A percentile compares a stretch with the other conserved stretches of the same genome.
phyloP scores from a whole-genome alignment of 2,329 filamentous ascomycete genomes.

The Fusarium sp. region DNA sequence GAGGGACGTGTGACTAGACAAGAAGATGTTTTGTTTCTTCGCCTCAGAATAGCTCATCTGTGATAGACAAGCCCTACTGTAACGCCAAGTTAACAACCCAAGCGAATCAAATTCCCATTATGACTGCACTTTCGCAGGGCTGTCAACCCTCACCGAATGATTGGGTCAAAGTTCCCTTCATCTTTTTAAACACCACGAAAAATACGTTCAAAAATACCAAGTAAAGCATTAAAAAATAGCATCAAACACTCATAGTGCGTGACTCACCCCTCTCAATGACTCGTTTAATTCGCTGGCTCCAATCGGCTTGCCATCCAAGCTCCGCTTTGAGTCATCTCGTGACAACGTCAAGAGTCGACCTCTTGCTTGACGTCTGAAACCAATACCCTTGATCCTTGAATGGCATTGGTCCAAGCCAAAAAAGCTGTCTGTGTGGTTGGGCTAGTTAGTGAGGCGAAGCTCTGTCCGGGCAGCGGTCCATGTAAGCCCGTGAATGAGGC shows the following conservation, averaged over 20 bases:
- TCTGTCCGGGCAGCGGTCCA: background rate
- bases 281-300: background rate
- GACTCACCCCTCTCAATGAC: background rate
- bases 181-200: background rate
- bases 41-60: background rate
- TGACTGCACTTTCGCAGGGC: background rate
- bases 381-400: background rate
- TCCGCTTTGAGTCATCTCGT: conserved; percentile 1
- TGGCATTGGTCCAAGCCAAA: background rate
- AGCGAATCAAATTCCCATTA: background rate
- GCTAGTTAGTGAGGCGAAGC: conserved; percentile 2
- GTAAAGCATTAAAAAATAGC: background rate
- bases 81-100: background rate
- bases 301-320: background rate
- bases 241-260: background rate
- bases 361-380: background rate
- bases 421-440: background rate
- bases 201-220: background rate
- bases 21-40: background rate
- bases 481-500: conserved; percentile 3
- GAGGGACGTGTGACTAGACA: background rate
- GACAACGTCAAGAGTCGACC: background rate
- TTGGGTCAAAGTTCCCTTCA: background rate
- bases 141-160: background rate
- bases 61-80: background rate